Evolutionary conservation across 202 grass and related monocot genomes (phyloP).

Genomic region (Saccharum hybrid): DNA sequence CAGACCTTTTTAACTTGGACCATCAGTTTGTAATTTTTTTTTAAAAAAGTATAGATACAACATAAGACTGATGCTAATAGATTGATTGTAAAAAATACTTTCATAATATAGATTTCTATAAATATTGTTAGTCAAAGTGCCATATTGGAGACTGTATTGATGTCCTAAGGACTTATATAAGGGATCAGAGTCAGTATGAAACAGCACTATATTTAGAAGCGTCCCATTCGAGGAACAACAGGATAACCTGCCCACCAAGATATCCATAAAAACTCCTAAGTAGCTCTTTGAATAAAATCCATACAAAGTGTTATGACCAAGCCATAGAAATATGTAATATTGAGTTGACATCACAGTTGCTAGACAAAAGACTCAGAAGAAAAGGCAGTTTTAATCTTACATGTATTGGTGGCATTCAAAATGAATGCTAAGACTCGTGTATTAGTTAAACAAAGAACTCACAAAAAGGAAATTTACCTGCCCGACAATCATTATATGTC

Average conservation of each 20-base stretch:
- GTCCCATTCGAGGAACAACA: conserved; percentile 39
- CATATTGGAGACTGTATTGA: background rate
- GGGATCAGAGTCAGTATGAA: background rate
- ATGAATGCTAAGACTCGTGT: background rate
- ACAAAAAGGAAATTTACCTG: conserved; percentile 42
- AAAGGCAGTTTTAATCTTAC: background rate
- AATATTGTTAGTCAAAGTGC: background rate
- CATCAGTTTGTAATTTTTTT: background rate
- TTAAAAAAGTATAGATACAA: background rate
- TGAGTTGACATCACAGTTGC: conserved; percentile 11
- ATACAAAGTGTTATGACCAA: conserved; percentile 14
- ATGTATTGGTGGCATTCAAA: background rate
- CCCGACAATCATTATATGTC: conserved; percentile 44
- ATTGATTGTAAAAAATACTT: background rate
- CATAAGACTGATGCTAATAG: background rate
- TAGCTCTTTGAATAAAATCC: conserved; percentile 1
- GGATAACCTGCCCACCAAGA: conserved; percentile 6
- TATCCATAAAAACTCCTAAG: background rate
- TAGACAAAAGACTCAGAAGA: conserved; percentile 5
- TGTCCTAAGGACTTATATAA: background rate
- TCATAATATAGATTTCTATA: background rate
- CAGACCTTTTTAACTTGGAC: background rate
- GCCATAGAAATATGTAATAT: background rate
- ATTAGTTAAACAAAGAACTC: background rate
- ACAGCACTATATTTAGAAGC: background rate